Conservation (phyloP, 108 stramenopile species). For the Chaetoceros muelleri region DNA sequence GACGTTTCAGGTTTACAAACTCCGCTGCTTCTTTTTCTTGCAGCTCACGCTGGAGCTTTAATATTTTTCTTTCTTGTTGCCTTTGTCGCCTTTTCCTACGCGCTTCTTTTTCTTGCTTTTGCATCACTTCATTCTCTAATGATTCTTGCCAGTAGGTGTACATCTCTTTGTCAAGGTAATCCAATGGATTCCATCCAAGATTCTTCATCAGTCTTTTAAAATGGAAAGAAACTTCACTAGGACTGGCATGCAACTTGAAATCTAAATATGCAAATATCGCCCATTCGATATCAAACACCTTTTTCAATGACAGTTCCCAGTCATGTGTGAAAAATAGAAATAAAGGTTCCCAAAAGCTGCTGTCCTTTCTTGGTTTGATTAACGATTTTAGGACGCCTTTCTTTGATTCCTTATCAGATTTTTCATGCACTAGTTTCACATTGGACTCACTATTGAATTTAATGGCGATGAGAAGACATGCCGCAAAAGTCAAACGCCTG, state of each 20-base stretch:
- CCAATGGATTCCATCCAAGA: conserved; percentile 46
- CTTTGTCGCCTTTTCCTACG: conserved; percentile 31
- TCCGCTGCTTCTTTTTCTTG: conserved; percentile 30
- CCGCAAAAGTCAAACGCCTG: conserved; percentile 80
- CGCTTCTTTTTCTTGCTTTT: conserved; percentile 24
- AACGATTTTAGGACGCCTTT: conserved; percentile 34
- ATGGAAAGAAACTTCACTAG: conserved; percentile 81
- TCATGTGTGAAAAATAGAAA: conserved; percentile 79
- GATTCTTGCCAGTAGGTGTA: conserved; percentile 65
- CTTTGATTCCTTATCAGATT: conserved; percentile 15
- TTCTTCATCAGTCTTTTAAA: conserved; percentile 63
- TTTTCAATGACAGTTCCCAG: conserved; percentile 67
- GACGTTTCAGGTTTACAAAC: background rate
- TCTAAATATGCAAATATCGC: conserved; percentile 77
- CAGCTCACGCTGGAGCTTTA: conserved; percentile 53
- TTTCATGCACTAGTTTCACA: conserved; percentile 37
- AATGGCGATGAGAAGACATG: conserved; percentile 80
- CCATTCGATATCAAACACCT: conserved; percentile 76
- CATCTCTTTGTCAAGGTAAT: conserved; percentile 64
- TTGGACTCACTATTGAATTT: conserved; percentile 78
- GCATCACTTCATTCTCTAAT: conserved; percentile 45
- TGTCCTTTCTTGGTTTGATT: conserved; percentile 56
- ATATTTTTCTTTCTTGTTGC: conserved; percentile 41
- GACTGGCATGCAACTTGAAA: conserved; percentile 65
- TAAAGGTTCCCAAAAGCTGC: conserved; percentile 61